phyloP scores from a whole-genome alignment of 192 early-diverging fungal species.

The Umbelopsis isabellina region DNA sequence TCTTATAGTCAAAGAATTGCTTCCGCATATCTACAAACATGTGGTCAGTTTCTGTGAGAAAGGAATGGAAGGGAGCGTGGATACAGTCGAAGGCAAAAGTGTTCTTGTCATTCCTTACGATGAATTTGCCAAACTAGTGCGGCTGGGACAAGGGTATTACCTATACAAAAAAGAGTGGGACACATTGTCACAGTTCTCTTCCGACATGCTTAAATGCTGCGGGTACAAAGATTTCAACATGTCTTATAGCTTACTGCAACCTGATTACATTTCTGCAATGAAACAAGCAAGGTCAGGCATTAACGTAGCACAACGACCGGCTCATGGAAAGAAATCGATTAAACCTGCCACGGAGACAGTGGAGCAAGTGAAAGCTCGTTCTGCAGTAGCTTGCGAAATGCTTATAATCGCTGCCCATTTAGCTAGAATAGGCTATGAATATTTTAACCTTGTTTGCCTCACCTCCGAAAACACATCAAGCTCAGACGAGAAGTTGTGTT shows the following conservation, averaged over 20 bases:
- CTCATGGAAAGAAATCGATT: constrained; percentile 23
- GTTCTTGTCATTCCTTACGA: constrained; percentile 31
- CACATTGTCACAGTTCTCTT: constrained; percentile 26
- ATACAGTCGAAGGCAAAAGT: constrained; percentile 35
- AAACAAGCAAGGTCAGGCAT: background rate
- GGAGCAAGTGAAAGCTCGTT: constrained; percentile 1
- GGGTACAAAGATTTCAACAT: constrained; percentile 28
- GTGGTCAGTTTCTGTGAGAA: constrained; percentile 16
- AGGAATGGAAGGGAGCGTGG: constrained; percentile 23
- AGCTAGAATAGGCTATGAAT: constrained; percentile 25
- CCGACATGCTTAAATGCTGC: constrained; percentile 28
- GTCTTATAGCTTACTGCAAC: constrained; percentile 18
- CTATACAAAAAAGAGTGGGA: constrained; percentile 26
- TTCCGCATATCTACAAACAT: constrained; percentile 36
- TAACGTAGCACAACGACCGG: constrained; percentile 3
- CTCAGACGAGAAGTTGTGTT: constrained; percentile 28
- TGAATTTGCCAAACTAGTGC: constrained; percentile 29
- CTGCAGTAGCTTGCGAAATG: constrained; percentile 33
- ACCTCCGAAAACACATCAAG: constrained; percentile 18
- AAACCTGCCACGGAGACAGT: background rate
- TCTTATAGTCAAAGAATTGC: constrained; percentile 28
- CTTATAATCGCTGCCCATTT: constrained; percentile 28
- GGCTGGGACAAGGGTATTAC: constrained; percentile 36
- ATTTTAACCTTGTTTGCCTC: constrained; percentile 30
- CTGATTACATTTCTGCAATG: constrained; percentile 13